Evolutionary conservation across 176 grass and related monocot species (phyloP), one percentile per base, ranked within the genome.

Genomic region (Puccinellia tenuiflora): DNA sequence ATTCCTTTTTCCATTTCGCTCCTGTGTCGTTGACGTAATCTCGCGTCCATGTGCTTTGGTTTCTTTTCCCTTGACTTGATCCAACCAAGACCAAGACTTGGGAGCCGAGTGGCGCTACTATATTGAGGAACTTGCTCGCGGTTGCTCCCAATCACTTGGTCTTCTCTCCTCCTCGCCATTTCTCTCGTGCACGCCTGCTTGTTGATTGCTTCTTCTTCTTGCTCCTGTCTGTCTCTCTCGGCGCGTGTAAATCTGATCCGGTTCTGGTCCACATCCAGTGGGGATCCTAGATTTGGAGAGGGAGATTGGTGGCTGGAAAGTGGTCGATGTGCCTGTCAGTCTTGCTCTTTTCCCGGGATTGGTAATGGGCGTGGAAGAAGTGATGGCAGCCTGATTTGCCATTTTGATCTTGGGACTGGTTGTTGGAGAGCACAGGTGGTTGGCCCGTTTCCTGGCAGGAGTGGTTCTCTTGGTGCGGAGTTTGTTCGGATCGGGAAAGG

Each of bases 61-160:
- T 73, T 73, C 2, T 48, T 71, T 45, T 45, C 22, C 68, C 16
- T 77, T 90, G 79, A 86, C 83, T 86, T 78, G 65, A 90, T 86
- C 83, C 84, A 86, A 73, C 73, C 72, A 85, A 45, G 72, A 90
- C 79, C 56, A 84, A 45, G 78, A 62, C 46, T 82, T 90, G 7
- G 7, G 53, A 71, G 78, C 79, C 63, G 45, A 46, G 71, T 47
- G 55, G 47, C 54, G 77, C 54, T 52, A 21, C 9, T 57, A 34
- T 40, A 30, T n/a, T 72, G 16, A 9, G 20, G 28, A 28, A 2
- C 45, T 33, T 9, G 52, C 55, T 74, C 81, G 40, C 9, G 39
- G 39, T 78, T 40, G 42, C 68, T 80, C 38, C 77, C 50, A 15
- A 7, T 21, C 71, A 40, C 38, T 56, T 56, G 24, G 9, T 74